Evolutionary conservation across 345 rosid genomes (phyloP).

Genomic region (Luvunga scandens): DNA sequence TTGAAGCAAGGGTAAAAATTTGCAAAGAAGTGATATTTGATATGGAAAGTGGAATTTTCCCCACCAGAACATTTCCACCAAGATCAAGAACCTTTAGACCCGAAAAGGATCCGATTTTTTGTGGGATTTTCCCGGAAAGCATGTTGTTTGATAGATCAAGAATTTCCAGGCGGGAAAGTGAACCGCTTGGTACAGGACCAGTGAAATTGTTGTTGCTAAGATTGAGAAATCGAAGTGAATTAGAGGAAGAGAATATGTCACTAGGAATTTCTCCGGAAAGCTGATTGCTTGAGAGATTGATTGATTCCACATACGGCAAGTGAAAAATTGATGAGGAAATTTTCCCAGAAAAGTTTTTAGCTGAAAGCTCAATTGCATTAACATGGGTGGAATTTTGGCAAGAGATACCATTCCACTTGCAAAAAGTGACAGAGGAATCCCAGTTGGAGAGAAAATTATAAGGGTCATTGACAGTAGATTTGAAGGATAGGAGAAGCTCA

Average conservation of each 20-base stretch:
- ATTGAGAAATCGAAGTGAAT: constrained; percentile 66
- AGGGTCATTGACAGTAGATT: constrained; percentile 62
- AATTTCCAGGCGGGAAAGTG: constrained; percentile 38
- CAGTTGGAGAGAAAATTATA: constrained; percentile 59
- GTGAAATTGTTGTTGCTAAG: constrained; percentile 87
- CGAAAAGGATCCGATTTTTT: constrained; percentile 50
- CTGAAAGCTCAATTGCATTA: constrained; percentile 45
- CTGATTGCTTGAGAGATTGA: constrained; percentile 67
- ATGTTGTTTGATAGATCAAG: constrained; percentile 86
- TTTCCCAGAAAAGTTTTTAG: constrained; percentile 64
- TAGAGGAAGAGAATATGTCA: constrained; percentile 41
- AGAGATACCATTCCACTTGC: constrained; percentile 72
- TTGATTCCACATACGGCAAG: constrained; percentile 47
- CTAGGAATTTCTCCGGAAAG: constrained; percentile 55
- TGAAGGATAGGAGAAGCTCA: constrained; percentile 69
- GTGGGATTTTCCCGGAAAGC: constrained; percentile 55
- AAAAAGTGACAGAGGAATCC: constrained; percentile 49
- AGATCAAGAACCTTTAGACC: constrained; percentile 64
- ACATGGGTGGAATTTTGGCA: constrained; percentile 58
- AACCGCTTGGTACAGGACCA: constrained; percentile 48
- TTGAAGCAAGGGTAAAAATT: constrained; percentile 74
- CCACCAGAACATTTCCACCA: constrained; percentile 73
- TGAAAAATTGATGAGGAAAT: constrained; percentile 43
- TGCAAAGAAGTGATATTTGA: constrained; percentile 49
- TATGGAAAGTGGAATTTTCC: constrained; percentile 51